Evolutionary conservation across 495 filamentous ascomycete species (phyloP).

Genomic region (Tuber microsphaerosporum): DNA sequence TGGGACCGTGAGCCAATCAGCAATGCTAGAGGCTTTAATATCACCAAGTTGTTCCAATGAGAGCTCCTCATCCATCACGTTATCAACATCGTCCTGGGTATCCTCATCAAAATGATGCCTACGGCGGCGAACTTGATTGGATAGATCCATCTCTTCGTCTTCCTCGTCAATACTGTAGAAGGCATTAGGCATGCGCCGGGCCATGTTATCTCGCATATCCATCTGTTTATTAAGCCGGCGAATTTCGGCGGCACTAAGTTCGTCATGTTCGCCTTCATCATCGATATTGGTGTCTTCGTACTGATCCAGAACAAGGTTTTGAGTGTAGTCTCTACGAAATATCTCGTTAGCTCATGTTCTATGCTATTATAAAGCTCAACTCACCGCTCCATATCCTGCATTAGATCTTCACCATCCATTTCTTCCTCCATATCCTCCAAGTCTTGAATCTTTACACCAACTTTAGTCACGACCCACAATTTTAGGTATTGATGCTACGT

Average conservation of each 20-base stretch:
- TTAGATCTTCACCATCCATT: slow-evolving; percentile 82
- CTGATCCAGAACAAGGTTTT: slow-evolving; percentile 46
- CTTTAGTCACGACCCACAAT: background rate
- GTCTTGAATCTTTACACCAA: slow-evolving; percentile 47
- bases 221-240: slow-evolving; percentile 77
- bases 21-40: slow-evolving; percentile 84
- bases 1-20: slow-evolving; percentile 88
- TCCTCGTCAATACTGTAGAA: slow-evolving; percentile 88
- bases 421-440: slow-evolving; percentile 95
- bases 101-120: slow-evolving; percentile 84
- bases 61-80: slow-evolving; percentile 90
- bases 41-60: slow-evolving; percentile 86
- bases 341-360: slow-evolving; percentile 4
- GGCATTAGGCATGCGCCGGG: slow-evolving; percentile 69
- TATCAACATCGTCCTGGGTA: slow-evolving; percentile 73
- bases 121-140: slow-evolving; percentile 69
- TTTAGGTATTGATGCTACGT: slow-evolving; percentile 5
- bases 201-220: slow-evolving; percentile 73
- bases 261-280: slow-evolving; percentile 70
- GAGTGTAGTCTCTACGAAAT: slow-evolving; percentile 32
- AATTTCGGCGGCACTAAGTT: slow-evolving; percentile 60
- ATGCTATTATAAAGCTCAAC: background rate
- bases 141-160: slow-evolving; percentile 72
- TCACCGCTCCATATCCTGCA: slow-evolving; percentile 41
- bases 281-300: slow-evolving; percentile 71